Evolutionary conservation across 2,329 filamentous ascomycete species (phyloP), one percentile per base, ranked within the genome.

Genomic region (Fusarium decemcellulare): DNA sequence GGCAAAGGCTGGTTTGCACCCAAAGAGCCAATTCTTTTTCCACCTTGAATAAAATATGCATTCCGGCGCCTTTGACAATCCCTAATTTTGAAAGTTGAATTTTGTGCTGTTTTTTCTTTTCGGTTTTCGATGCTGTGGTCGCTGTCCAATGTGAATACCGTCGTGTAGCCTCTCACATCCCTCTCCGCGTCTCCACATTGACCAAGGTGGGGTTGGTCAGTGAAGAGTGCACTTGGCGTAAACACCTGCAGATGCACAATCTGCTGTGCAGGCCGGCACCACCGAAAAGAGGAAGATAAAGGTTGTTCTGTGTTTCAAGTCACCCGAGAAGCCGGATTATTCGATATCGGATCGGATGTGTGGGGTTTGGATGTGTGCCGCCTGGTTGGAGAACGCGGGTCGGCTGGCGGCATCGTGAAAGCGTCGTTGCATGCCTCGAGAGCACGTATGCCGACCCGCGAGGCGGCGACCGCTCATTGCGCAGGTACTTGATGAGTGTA

Each of bases 401-500:
- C 65, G 55, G 51, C 16, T 61, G 67, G 54, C 63, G 63, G 29
- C 63, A 67, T 64, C 40, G 54, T 50, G 46, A 48, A 29, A 50
- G 44, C 50, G 23, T 46, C 29, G 40, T 52, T 37, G 16, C 18
- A 42, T 48, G 61, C 39, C 42, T 65, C 46, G 61, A 61, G 47
- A 32, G 39, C 16, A 23, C 23, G 27, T 32, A 11, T 63, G 37
- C 59, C 50, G 56, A 40, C 61, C 63, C 65, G 66, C 61, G 59
- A 56, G 39, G 44, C 53, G 58, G 36, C 53, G 46, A 11, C 27
- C 30, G 53, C 59, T 74, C 59, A 76, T 74, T 72, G 74, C 29
- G 78, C 77, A 14, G 76, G 73, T 54, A 80, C 68, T 43, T 76
- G 76, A 18, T 54, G 72, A 15, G 73, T 57, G 55, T 71, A 62